Evolutionary conservation across 1,284 basidiomycete genomes (phyloP), one percentile per base, ranked within the genome.

Genomic region (Puccinia hordei): DNA sequence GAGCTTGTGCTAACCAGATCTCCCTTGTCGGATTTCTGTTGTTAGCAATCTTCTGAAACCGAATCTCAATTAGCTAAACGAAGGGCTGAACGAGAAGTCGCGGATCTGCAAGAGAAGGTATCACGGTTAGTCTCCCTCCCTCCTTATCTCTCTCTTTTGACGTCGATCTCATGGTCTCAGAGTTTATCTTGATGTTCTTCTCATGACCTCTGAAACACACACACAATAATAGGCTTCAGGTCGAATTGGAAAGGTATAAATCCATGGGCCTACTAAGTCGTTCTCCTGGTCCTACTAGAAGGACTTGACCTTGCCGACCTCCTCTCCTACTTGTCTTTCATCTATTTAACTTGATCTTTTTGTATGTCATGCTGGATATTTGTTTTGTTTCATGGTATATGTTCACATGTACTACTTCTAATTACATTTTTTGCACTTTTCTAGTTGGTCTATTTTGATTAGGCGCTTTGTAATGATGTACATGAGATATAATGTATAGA

Each of bases 41-140:
- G 71, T 33, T 78, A 93, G 92, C 91, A 91, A 90, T 91, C 90
- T 9, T 88, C 89, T 61, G 91, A 91, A 85, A 90, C 87, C 82
- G 88, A 89, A 41, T 86, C 92, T 3, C 90, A 91, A 82, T 88
- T 91, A 19, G 89, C 89, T 27, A 92, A 92, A 85, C 89, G 92
- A 68, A 88, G 91, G 71, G 90, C 91, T 57, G 92, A 92, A 83
- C 88, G 91, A 35, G 91, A 93, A 83, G 90, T 90, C 30, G 88
- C 87, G 0, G 92, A 93, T 82, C 89, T 89, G 83, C 91, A 90
- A 85, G 91, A 92, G 85, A 89, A 89, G 82, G 88, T 90, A 46
- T 87, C 92, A 22, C 90, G 88, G 91, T 92, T 83, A 66, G 63
- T 27, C 38, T 65, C 19, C 22, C 46, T 51, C 44, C 41, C 41